These are phyloP conservation scores for Medakamo hakoo DNA, from an alignment of 139 green algal species.

Conservation along the genomic window DNA sequence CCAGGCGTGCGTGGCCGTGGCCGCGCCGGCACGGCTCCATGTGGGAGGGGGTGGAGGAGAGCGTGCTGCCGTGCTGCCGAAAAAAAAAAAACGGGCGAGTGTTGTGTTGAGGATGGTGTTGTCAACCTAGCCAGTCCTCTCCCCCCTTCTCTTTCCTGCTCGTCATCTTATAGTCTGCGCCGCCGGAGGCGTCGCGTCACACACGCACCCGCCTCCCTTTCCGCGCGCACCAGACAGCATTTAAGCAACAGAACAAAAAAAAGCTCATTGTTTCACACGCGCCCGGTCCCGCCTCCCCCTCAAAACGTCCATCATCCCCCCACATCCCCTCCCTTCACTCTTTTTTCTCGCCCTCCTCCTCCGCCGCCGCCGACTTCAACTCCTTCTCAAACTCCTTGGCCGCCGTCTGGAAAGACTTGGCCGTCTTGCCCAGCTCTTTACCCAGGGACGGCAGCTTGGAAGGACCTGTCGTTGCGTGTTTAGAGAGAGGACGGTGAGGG, in stretches of 20 bases:
- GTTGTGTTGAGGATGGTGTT: not conserved
- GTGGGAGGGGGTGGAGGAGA: not conserved
- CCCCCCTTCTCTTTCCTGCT: not conserved
- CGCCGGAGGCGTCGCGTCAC: no score
- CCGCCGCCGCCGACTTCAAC: not conserved
- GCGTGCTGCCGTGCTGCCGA: no score
- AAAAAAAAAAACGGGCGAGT: not conserved
- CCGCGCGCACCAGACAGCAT: no score
- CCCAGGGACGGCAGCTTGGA: conserved; percentile 87
- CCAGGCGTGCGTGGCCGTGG: no score
- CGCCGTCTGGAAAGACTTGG: conserved; percentile 83
- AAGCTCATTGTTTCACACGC: not conserved
- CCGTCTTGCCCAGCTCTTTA: conserved; percentile 78
- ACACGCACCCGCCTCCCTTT: no score
- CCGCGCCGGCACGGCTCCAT: no score
- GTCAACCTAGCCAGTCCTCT: not conserved
- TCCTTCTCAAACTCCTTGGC: conserved; percentile 28
- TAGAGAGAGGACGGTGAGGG: conserved; percentile 26
- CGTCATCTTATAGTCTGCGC: no score
- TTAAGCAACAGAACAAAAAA: no score
- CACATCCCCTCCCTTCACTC: not conserved
- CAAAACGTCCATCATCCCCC: no score
- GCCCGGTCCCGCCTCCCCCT: no score
- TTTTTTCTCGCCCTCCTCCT: not conserved
- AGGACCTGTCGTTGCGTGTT: no score